Evolutionary conservation across 495 filamentous ascomycete species (phyloP), one percentile per base, ranked within the genome.

Genomic region (Daldinia loculata): DNA sequence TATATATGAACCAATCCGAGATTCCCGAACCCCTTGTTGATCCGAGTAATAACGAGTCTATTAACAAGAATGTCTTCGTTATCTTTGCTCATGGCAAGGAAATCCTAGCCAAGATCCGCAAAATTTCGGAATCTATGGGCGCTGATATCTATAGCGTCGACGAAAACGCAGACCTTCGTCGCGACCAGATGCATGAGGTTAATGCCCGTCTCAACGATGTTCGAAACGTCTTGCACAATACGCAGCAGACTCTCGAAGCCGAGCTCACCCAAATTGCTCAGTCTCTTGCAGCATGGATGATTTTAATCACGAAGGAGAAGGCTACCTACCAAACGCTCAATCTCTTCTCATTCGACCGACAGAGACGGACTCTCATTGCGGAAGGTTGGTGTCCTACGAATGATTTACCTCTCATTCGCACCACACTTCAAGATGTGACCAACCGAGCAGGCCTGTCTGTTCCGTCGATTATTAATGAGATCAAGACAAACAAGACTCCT

Each of bases 1-100:
- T 99, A 19, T 99, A 98, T 83, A 99, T 99, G 95, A 99, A 98
- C 82, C 95, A 99, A 84, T 93, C 94, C 36, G 95, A 98, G 83
- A 98, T 99, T 60, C 90, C 93, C 30, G 93, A 98, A 72, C 89
- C 93, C n/a, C 92, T 99, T 63, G 85, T 96, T 78, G 93, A 99
- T 79, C 95, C 95, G 24, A 83, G 87, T 71, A 97, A 88, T 82
- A 97, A 97, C 80, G 95, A 98, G 80, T 84, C 90, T 52, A 85
- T 96, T 67, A 89, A 89, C 80, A 99, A 99, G 89, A 99, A 97
- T 75, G 95, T 98, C 63, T 99, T 98, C 74, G 94, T 99, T 66
- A 98, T 99, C 76, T 99, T 99, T 76, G 95, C 96, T 27, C 96
- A 99, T 72, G 95, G 95, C 72, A 97, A 97, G 79, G 95, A 97